Base-by-base conservation (phyloP, 441 rosid species). In the Erodium trifolium region DNA sequence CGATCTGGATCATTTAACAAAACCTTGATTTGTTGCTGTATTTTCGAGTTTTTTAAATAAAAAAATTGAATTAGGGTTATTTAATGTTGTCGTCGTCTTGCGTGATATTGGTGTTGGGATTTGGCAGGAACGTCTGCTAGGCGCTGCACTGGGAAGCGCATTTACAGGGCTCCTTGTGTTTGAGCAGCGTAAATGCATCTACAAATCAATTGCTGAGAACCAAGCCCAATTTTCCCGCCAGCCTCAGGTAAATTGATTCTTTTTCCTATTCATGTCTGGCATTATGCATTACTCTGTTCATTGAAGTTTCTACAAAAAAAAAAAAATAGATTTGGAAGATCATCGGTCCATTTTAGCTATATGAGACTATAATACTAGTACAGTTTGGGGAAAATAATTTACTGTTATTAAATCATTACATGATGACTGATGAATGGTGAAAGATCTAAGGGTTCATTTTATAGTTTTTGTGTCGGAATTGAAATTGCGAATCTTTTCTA, bases 71-170 rank as follows among this genome's bases (percentile, higher is more conserved):
- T 37, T 37, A 7, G 41, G 6, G 47, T 59, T 37, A 16, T 9
- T 60, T 17, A 23, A 23, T 23, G 27, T 0, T 23, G 27, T 23
- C 27, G 27, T 23, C 27, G 27, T 23, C 27, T 23, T 23, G 27
- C 27, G 17, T 14, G 67, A 11, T 66, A 2, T 67, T 7, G 59
- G 18, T 31, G 7, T 51, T 67, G 35, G n/a, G 31, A 43, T 55
- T 62, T 12, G 17, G 78, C 79, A 85, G 92, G 92, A 87, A 78
- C 90, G 92, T 66, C 78, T 93, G 67, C 96, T 89, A 57, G 97
- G 97, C 27, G 83, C 81, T 29, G 78, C 90, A n/a, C 74, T 89
- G 35, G 97, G 96, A 14, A 76, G 78, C 73, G 84, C 82, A 10
- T 75, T 86, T 55, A 73, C 84, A 0, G 87, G 91, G 9, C 53